Percentiles rank a stretch among this genome's conserved stretches.
Conservation (phyloP, 805 yeast species). For the Ogataea ramenticola region DNA sequence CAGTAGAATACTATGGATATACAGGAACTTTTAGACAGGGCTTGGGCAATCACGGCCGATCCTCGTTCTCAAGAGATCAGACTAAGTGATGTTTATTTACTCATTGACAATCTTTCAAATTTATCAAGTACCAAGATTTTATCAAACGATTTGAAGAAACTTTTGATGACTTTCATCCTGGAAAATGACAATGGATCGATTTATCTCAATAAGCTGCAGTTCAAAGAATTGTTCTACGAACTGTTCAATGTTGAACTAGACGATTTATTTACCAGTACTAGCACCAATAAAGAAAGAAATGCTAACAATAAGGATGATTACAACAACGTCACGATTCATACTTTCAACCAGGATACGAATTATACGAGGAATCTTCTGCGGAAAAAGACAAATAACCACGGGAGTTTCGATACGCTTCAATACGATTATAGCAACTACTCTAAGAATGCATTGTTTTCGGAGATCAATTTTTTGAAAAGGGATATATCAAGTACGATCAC, state of each 20-base stretch:
- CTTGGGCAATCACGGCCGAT: neutral
- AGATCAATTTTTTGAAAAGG: too few relatives aligned
- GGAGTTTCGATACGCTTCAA: too few relatives aligned
- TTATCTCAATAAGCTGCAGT: neutral
- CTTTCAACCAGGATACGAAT: neutral
- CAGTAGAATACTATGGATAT: neutral
- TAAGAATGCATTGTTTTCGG: neutral
- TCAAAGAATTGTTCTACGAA: neutral
- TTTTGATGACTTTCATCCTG: neutral
- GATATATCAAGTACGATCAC: neutral
- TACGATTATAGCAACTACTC: neutral
- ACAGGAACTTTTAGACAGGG: neutral
- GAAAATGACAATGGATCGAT: neutral
- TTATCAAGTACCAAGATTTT: neutral
- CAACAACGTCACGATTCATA: neutral
- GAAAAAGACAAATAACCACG: too few relatives aligned
- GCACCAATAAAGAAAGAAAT: neutral
- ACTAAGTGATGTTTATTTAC: neutral
- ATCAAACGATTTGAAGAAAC: neutral
- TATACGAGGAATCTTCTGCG: neutral
- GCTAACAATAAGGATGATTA: neutral
- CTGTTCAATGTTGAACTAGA: neutral
- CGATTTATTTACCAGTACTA: neutral
- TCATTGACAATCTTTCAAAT: neutral
- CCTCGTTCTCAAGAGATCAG: neutral